Evolutionary conservation across 2,329 filamentous ascomycete genomes (phyloP), one percentile per base, ranked within the genome.

Genomic region (Thelonectria blattea): DNA sequence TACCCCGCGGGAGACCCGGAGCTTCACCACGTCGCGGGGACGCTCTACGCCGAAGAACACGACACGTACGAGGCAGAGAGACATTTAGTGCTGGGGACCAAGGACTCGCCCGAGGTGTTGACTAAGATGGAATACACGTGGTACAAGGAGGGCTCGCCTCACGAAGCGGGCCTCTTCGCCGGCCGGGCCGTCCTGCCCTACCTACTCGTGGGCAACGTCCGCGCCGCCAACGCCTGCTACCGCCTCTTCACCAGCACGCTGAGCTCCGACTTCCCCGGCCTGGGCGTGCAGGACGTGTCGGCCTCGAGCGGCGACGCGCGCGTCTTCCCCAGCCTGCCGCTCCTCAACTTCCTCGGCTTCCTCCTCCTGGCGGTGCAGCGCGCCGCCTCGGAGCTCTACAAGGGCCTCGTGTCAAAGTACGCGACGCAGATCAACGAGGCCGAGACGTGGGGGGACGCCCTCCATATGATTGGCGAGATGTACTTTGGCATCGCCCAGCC

Each of bases 401-500:
- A 88, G 72, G 90, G 93, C 75, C 80, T 99, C 67, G 87, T 89
- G 68, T 86, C 84, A 61, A 95, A 96, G 73, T 99, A 98, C 76
- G 86, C 88, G 39, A 76, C 81, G 6, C 87, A 96, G 71, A 84
- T 98, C 60, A 88, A 88, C 70, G 94, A 98, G 68, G 82, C 88
- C 1, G 86, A 86, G 5, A 82, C 84, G 12, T 98, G 94, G 94
- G 86, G 88, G 34, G 93, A 92, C 73, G 85, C 92, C 22, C 80
- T 99, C 62, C 90, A 93, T 68, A 88, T 92, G 75, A 89, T 99
- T 70, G 94, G 91, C 50, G 94, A 99, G 80, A 93, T 97, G 87
- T 99, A 98, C 81, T 99, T 99, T 79, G 88, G 88, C 37, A 96
- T 99, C 74, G 86, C 88, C 79, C 89, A 93, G 73, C 94, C 93